Conservation (phyloP, 495 filamentous ascomycete species). For the Xylona heveae region DNA sequence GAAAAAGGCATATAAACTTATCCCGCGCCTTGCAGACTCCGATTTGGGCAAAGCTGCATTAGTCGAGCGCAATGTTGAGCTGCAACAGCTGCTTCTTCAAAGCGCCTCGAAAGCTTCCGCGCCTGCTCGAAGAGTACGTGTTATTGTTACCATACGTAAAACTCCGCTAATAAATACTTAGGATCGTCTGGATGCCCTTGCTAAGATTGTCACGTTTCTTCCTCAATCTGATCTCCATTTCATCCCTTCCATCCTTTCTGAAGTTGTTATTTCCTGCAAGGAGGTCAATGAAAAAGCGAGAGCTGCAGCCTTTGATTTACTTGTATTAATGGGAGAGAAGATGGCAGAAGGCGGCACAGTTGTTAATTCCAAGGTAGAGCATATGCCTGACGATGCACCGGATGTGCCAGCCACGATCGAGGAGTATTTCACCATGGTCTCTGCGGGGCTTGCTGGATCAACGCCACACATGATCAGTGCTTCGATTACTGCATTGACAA, state of each 20-base stretch:
- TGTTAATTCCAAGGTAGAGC: conserved; percentile 59
- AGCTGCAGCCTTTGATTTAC: conserved; percentile 69
- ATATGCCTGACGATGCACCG: conserved; percentile 67
- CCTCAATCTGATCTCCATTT: conserved; percentile 65
- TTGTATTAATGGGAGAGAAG: conserved; percentile 70
- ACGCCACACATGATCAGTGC: conserved; percentile 93
- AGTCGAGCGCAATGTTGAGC: conserved; percentile 43
- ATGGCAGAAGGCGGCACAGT: conserved; percentile 59
- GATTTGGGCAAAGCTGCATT: conserved; percentile 51
- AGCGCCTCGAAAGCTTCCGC: conserved; percentile 64
- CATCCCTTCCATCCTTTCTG: conserved; percentile 73
- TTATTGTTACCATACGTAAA: neutral
- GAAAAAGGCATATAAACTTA: conserved; percentile 97
- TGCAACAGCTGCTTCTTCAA: conserved; percentile 57
- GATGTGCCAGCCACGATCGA: conserved; percentile 57
- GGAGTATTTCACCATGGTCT: conserved; percentile 97
- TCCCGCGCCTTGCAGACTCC: conserved; percentile 69
- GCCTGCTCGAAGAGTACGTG: conserved; percentile 34
- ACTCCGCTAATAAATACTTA: too few relatives aligned
- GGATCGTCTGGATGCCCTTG: conserved; percentile 67
- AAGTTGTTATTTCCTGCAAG: conserved; percentile 87
- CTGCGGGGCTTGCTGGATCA: conserved; percentile 74
- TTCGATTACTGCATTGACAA: conserved; percentile 74
- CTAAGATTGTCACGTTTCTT: conserved; percentile 54
- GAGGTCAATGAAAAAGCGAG: conserved; percentile 91